A percentile compares a stretch with the other conserved stretches of the same genome.
phyloP scores from a whole-genome alignment of 805 yeast genomes.

The Wickerhamomyces mucosus region DNA sequence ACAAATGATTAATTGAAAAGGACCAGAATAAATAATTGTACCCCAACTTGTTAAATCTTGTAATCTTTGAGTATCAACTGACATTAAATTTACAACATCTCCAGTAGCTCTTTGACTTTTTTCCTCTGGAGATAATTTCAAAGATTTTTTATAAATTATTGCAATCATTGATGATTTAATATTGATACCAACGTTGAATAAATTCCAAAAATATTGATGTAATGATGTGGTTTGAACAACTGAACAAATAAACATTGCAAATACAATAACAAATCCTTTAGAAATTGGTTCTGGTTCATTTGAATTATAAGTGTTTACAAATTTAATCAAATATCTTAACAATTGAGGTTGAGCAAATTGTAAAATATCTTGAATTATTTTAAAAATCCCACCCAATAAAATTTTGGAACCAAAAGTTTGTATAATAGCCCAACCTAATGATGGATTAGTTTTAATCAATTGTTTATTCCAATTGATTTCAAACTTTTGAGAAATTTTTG shows the following conservation, averaged over 20 bases:
- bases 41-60: conserved; percentile 76
- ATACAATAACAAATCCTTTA: conserved; percentile 66
- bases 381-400: conserved; percentile 62
- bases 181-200: conserved; percentile 69
- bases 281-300: conserved; percentile 42
- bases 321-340: conserved; percentile 53
- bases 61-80: conserved; percentile 84
- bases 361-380: conserved; percentile 64
- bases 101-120: conserved; percentile 72
- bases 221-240: conserved; percentile 68
- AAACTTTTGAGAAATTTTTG: conserved; percentile 39
- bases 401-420: conserved; percentile 67
- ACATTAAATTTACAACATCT: conserved; percentile 89
- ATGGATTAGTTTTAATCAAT: conserved; percentile 36
- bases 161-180: conserved; percentile 63
- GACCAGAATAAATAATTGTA: conserved; percentile 85
- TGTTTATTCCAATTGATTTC: conserved; percentile 52
- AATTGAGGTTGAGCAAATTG: conserved; percentile 85
- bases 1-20: conserved; percentile 77
- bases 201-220: conserved; percentile 72
- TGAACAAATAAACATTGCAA: conserved; percentile 66
- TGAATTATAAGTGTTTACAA: conserved; percentile 39
- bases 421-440: conserved; percentile 51
- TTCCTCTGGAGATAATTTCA: conserved; percentile 63
- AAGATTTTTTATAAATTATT: conserved; percentile 56